Percentiles rank a stretch among this genome's conserved stretches.
Conservation (phyloP, 2,329 filamentous ascomycete genomes). For the Epichloe hybrida region DNA sequence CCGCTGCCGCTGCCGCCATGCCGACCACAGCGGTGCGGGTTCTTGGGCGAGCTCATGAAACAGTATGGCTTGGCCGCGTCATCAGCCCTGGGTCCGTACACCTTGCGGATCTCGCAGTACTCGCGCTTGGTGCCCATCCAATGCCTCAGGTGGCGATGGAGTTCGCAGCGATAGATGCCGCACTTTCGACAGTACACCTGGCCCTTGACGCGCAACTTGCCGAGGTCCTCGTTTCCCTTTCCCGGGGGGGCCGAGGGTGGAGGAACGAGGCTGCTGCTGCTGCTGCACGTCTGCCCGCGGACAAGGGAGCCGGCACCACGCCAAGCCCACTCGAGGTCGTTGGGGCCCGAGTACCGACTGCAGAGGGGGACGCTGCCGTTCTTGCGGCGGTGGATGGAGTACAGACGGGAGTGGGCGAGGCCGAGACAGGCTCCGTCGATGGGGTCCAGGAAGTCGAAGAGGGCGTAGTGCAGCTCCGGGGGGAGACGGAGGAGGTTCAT, state of each 20-base stretch:
- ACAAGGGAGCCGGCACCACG: conserved; percentile 36
- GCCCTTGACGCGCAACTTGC: conserved; percentile 38
- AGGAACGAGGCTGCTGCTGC: neutral
- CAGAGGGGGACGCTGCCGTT: conserved; percentile 43
- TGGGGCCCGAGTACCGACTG: conserved; percentile 44
- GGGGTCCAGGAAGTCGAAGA: conserved; percentile 50
- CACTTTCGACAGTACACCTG: conserved; percentile 51
- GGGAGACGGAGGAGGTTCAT: conserved; percentile 40
- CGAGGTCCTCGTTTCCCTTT: conserved; percentile 19
- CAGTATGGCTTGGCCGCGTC: conserved; percentile 37
- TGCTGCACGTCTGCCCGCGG: conserved; percentile 8
- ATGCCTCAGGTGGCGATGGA: conserved; percentile 46
- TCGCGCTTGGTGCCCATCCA: conserved; percentile 45
- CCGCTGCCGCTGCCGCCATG: conserved; percentile 24
- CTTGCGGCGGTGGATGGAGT: conserved; percentile 42
- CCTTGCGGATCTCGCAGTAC: conserved; percentile 47
- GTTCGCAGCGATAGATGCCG: conserved; percentile 45
- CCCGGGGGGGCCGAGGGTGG: neutral
- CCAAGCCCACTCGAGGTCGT: conserved; percentile 52
- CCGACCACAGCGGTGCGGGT: conserved; percentile 43
- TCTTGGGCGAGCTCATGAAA: conserved; percentile 46
- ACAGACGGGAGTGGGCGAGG: conserved; percentile 43
- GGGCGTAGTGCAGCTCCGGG: conserved; percentile 43
- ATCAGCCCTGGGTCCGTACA: conserved; percentile 37
- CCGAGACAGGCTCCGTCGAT: conserved; percentile 51